phyloP scores from a whole-genome alignment of 768 basidiomycete genomes.

The Rhodotorula toruloides region DNA sequence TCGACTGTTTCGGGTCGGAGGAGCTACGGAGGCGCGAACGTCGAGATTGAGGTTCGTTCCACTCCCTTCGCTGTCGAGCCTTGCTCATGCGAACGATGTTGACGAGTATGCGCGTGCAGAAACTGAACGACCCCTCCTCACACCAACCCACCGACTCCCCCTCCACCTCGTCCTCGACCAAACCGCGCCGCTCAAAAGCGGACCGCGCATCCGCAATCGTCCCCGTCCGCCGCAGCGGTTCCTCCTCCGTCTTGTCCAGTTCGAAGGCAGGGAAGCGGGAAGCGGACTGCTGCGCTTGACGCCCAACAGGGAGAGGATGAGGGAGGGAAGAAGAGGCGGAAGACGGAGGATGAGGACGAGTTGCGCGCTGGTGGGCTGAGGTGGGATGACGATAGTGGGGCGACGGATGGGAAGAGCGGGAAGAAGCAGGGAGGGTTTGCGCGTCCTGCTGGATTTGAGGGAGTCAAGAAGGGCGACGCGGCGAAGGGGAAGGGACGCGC shows the following conservation, averaged over 20 bases:
- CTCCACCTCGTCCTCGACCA: background rate
- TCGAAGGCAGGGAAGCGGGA: conserved; percentile 8
- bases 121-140: conserved; percentile 31
- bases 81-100: background rate
- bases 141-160: background rate
- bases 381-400: background rate
- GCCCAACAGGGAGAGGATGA: background rate
- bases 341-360: conserved; percentile 4
- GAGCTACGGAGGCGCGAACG: conserved; percentile 29
- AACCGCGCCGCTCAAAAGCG: background rate
- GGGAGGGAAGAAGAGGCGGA: conserved; percentile 1
- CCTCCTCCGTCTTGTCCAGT: background rate
- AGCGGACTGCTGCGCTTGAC: background rate
- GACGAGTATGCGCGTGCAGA: background rate
- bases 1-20: conserved; percentile 25
- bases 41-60: conserved; percentile 33
- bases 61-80: background rate
- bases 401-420: background rate
- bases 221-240: background rate
- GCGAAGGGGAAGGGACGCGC: background rate
- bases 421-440: background rate
- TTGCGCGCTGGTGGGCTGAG: background rate
- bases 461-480: conserved; percentile 9
- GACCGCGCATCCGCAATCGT: conserved; percentile 1
- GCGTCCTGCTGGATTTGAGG: conserved; percentile 27